These are phyloP conservation scores for Ochetophila trinervis DNA, from an alignment of 306 rosid genomes.

Conservation along the genomic window DNA sequence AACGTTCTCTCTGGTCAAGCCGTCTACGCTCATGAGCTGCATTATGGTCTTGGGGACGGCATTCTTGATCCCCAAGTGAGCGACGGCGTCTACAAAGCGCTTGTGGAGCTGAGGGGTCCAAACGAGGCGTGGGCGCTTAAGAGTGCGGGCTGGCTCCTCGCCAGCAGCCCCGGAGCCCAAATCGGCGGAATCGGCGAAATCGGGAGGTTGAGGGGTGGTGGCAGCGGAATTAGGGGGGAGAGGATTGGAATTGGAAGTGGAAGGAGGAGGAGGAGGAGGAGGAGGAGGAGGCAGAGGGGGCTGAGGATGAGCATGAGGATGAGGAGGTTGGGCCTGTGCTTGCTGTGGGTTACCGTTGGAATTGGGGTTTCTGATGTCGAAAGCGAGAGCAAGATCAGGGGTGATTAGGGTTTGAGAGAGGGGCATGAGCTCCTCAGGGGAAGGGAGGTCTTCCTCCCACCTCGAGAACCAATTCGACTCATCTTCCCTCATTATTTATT, in stretches of 20 bases:
- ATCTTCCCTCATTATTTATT: constrained; percentile 69
- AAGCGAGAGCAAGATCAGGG: constrained; percentile 90
- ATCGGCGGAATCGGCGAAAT: constrained; percentile 80
- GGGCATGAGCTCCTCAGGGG: constrained; percentile 82
- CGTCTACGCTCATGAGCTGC: constrained; percentile 99
- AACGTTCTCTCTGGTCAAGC: constrained; percentile 91
- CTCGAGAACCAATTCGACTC: constrained; percentile 84
- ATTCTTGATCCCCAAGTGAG: constrained; percentile 88
- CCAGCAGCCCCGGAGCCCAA: constrained; percentile 77
- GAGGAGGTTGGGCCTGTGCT: constrained; percentile 17
- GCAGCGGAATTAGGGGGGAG: constrained; percentile 31
- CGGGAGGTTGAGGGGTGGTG: constrained; percentile 55
- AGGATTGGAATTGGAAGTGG: constrained; percentile 38
- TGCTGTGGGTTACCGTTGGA: background rate
- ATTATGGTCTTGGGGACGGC: constrained; percentile 98
- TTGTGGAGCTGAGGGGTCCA: constrained; percentile 99
- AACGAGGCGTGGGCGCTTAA: constrained; percentile 86
- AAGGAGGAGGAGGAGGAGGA: constrained; percentile 18
- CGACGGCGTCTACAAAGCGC: constrained; percentile 92
- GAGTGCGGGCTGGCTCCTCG: constrained; percentile 95
- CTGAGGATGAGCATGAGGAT: constrained; percentile 30
- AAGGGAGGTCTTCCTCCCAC: constrained; percentile 88
- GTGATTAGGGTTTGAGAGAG: constrained; percentile 95
- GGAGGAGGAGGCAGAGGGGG: constrained; percentile 12
- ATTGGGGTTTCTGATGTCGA: constrained; percentile 64